Percentiles rank a stretch among this genome's conserved stretches.
Evolutionary conservation across 2,329 filamentous ascomycete species (phyloP).

Genomic region (Botryotinia narcissicola): DNA sequence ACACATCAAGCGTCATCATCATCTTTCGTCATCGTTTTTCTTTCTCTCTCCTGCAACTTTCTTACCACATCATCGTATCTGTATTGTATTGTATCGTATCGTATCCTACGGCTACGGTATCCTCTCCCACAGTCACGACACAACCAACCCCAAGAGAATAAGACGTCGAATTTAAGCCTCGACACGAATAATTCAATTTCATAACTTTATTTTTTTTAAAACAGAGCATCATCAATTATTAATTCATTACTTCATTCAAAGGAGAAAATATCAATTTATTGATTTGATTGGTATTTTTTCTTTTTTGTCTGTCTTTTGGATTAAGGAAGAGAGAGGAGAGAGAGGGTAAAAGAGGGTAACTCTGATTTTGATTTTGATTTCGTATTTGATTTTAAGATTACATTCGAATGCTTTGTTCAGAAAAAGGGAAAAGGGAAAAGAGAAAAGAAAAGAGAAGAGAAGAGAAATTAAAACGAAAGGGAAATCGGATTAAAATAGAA

Average conservation of each 20-base stretch:
- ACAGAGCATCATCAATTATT: not conserved
- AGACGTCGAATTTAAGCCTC: not conserved
- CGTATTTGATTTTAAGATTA: not conserved
- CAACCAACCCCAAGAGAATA: not conserved
- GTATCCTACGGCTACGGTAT: no score
- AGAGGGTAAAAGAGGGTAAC: no score
- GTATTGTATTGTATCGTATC: not conserved
- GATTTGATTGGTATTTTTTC: not conserved
- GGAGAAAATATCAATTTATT: not conserved
- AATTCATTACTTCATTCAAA: not conserved
- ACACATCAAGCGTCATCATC: not conserved
- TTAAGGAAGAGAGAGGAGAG: not conserved
- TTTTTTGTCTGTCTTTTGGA: not conserved
- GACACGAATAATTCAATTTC: not conserved
- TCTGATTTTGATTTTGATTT: not conserved
- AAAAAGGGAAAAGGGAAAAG: not conserved
- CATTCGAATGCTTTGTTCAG: not conserved
- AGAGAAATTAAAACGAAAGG: no score
- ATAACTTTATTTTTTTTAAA: not conserved
- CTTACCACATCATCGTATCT: not conserved
- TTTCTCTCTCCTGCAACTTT: not conserved
- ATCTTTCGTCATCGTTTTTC: conserved; percentile 12
- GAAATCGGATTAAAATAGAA: not conserved
- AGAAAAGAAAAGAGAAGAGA: no score
- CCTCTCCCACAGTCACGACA: not conserved